Evolutionary conservation across 1,284 basidiomycete genomes (phyloP).

Genomic region (Trichosporon coremiiforme): DNA sequence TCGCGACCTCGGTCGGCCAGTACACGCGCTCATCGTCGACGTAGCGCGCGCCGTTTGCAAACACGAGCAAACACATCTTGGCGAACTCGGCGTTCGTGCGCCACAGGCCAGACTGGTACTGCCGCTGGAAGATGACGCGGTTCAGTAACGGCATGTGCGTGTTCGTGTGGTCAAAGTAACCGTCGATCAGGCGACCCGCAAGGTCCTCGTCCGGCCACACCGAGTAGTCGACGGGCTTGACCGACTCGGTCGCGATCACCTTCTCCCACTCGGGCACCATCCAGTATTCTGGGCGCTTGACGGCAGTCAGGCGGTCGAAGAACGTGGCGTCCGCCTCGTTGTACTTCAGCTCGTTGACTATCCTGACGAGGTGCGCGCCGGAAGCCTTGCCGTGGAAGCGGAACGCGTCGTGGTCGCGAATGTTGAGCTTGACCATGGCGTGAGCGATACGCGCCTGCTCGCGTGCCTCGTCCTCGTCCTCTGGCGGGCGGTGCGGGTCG

Average conservation of each 20-base stretch:
- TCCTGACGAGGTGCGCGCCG: slow-evolving; percentile 66
- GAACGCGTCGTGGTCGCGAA: slow-evolving; percentile 51
- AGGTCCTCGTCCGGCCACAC: slow-evolving; percentile 62
- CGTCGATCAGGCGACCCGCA: slow-evolving; percentile 64
- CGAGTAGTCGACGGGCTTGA: slow-evolving; percentile 45
- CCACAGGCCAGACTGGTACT: slow-evolving; percentile 65
- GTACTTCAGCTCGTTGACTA: slow-evolving; percentile 68
- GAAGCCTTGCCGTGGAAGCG: slow-evolving; percentile 75
- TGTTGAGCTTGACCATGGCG: slow-evolving; percentile 44
- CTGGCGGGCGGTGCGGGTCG: slow-evolving; percentile 40
- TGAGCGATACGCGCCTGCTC: slow-evolving; percentile 37
- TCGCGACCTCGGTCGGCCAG: slow-evolving; percentile 53
- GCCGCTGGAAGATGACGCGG: slow-evolving; percentile 68
- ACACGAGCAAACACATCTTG: slow-evolving; percentile 70
- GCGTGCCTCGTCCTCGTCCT: slow-evolving; percentile 34
- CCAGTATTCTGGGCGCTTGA: slow-evolving; percentile 52
- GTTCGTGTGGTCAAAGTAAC: slow-evolving; percentile 70
- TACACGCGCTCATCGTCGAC: slow-evolving; percentile 66
- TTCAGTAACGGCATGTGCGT: slow-evolving; percentile 72
- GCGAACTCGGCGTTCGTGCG: slow-evolving; percentile 66
- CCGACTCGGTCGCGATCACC: slow-evolving; percentile 46
- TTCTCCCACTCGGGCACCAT: slow-evolving; percentile 55
- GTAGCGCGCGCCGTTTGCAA: slow-evolving; percentile 71
- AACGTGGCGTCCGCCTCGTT: slow-evolving; percentile 33
- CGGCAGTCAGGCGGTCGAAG: slow-evolving; percentile 40